Evolutionary conservation across 1,139 yeast species (phyloP), one percentile per base, ranked within the genome.

Genomic region (Taiozyma onychis): DNA sequence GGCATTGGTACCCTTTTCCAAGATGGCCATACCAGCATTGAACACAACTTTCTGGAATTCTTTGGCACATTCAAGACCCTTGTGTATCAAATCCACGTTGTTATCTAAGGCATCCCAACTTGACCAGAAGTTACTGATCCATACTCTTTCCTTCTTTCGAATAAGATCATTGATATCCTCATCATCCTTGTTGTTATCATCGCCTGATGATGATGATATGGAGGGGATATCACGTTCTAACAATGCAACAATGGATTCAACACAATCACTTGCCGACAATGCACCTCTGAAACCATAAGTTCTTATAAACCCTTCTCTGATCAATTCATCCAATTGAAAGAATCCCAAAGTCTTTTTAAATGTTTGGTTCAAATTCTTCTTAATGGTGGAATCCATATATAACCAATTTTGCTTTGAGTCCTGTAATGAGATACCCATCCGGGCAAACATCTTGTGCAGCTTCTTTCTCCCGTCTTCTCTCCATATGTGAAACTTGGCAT

Each of bases 391-490:
- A 63, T 90, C 95, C 84, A 91, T 83, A 66, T 93, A 95, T 35
- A 86, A 76, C 97, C 98, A 95, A 55, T 85, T 83, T 67, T 95
- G 97, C 60, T 85, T 87, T 1, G 98, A 95, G 26, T 87, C 85
- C 4, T 83, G 87, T 46, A 95, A 71, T 0, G 97, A 85, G 6
- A 95, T 86, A 8, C 99, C 99, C 97, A 95, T 93, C 59, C 87
- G 82, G 3, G 99, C 99, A 70, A 95, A 87, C 77, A 95, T 76
- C 61, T 90, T 90, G 65, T 91, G 96, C 46, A 95, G 72, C 58
- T 84, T 79, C 65, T 88, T 89, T 59, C 85, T 80, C 4, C 99
- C 99, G 51, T 88, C 95, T 62, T 88, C 97, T 24, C 95, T 86
- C 93, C 97, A 95, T 44, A 93, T 71, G 53, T 84, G 83, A 53